phyloP scores from a whole-genome alignment of 2,329 filamentous ascomycete genomes.

The Diaporthe ilicicola region DNA sequence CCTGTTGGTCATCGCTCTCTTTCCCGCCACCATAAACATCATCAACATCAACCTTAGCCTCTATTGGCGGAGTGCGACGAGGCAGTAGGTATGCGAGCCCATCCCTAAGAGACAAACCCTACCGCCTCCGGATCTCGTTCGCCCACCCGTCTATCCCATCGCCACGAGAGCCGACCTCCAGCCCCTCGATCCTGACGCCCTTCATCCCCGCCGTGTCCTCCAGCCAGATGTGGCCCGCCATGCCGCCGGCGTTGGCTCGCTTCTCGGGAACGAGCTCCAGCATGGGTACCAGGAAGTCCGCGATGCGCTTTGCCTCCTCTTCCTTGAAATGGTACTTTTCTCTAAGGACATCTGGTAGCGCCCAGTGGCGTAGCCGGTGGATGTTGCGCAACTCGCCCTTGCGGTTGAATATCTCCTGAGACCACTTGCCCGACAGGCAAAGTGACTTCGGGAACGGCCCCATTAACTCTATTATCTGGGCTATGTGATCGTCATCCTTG shows the following conservation, averaged over 20 bases:
- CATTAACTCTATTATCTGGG: conserved; percentile 96
- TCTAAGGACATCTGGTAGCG: conserved; percentile 86
- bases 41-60: not conserved
- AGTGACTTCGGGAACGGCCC: conserved; percentile 93
- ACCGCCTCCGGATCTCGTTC: conserved; percentile 85
- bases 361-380: conserved; percentile 95
- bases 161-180: conserved; percentile 82
- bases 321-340: conserved; percentile 97
- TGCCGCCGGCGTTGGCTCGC: conserved; percentile 93
- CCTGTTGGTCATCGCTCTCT: not conserved
- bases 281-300: conserved; percentile 89
- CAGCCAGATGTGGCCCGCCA: conserved; percentile 86
- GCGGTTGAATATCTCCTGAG: conserved; percentile 97
- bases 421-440: conserved; percentile 94
- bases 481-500: conserved; percentile 99
- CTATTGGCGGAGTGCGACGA: not conserved
- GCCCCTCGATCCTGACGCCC: conserved; percentile 73
- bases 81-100: conserved; percentile 10
- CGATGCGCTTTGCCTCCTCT: conserved; percentile 79
- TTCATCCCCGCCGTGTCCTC: conserved; percentile 91
- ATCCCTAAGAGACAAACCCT: conserved; percentile 37
- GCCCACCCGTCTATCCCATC: conserved; percentile 97
- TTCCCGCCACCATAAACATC: not conserved
- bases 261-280: conserved; percentile 87
- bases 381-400: conserved; percentile 98